Evolutionary conservation across 2,329 filamentous ascomycete species (phyloP), one percentile per base, ranked within the genome.

Genomic region (Passalora sequoiae): DNA sequence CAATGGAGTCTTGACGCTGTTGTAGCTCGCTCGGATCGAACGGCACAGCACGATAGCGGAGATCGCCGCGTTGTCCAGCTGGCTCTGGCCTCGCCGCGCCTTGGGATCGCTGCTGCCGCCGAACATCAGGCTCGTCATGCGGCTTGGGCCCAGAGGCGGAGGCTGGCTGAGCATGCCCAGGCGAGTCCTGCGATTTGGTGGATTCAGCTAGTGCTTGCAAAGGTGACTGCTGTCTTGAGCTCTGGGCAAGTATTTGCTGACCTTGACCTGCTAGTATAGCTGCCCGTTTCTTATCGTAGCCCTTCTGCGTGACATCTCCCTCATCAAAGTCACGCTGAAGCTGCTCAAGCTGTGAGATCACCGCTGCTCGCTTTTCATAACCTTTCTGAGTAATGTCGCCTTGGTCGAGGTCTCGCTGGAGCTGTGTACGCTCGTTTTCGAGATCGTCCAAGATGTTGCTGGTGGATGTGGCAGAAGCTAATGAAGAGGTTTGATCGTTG

Each of bases 1-100:
- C n/a, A n/a, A n/a, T n/a, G n/a, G n/a, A n/a, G n/a, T n/a, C n/a
- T n/a, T n/a, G n/a, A n/a, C 21, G 30, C 13, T 41, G 40, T n/a
- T 40, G 32, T 13, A 43, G 43, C 7, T 56, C 50, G 22, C 49
- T 33, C 16, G 51, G 20, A 13, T 55, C 44, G 17, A 59, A 43
- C 6, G 56, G 51, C 27, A 40, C 50, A 10, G 53, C 46, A 12
- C 49, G 43, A 28, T 59, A 59, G 19, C 47, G 49, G 33, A 20
- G 51, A 28, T 44, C 44, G 28, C 33, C 24, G n/a, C n/a, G n/a
- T n/a, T n/a, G n/a, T n/a, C n/a, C n/a, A n/a, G n/a, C n/a, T n/a
- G n/a, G n/a, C n/a, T n/a, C n/a, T n/a, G n/a, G n/a, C n/a, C n/a
- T n/a, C n/a, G n/a, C n/a, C n/a, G n/a, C n/a, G n/a, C n/a, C n/a